Conservation (phyloP, 257 asterid species). For the Henckelia pumila region DNA sequence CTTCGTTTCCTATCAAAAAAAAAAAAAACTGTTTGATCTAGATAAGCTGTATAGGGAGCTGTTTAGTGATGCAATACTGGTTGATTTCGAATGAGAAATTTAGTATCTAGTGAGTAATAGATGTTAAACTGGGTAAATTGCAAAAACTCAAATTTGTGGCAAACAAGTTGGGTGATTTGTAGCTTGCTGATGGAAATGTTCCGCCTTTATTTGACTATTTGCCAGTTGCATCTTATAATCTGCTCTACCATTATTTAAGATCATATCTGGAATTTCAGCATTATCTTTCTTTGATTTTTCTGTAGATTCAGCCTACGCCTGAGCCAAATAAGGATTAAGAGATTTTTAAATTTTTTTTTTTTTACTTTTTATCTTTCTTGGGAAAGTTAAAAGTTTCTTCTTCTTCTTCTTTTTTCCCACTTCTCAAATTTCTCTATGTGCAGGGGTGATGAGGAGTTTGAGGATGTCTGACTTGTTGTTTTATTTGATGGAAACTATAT, state of each 20-base stretch:
- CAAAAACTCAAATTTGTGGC: not conserved
- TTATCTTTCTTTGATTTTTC: not conserved
- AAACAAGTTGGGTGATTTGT: constrained; percentile 9
- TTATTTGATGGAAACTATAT: not conserved
- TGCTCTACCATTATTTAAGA: not conserved
- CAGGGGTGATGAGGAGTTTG: not conserved
- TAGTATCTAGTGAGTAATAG: not conserved
- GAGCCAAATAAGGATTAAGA: constrained; percentile 5
- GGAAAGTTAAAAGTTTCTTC: not conserved
- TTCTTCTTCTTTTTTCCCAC: not conserved
- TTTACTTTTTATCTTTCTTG: not conserved
- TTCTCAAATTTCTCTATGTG: not conserved
- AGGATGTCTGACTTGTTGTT: constrained; percentile 9
- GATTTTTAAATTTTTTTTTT: constrained; percentile 7
- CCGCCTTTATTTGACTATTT: not conserved
- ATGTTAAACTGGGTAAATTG: not conserved
- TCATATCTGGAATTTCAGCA: not conserved
- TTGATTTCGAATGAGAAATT: constrained; percentile 19
- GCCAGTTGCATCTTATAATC: constrained; percentile 1
- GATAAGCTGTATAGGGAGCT: not conserved
- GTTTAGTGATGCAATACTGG: constrained; percentile 8
- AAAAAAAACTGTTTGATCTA: constrained; percentile 5
- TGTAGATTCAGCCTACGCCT: constrained; percentile 17
- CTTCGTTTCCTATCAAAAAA: too few species aligned
- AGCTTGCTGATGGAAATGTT: constrained; percentile 13